Percentiles rank a stretch among this genome's conserved stretches.
Conservation (phyloP, 2,329 filamentous ascomycete species). For the Didymella keratinophila region DNA sequence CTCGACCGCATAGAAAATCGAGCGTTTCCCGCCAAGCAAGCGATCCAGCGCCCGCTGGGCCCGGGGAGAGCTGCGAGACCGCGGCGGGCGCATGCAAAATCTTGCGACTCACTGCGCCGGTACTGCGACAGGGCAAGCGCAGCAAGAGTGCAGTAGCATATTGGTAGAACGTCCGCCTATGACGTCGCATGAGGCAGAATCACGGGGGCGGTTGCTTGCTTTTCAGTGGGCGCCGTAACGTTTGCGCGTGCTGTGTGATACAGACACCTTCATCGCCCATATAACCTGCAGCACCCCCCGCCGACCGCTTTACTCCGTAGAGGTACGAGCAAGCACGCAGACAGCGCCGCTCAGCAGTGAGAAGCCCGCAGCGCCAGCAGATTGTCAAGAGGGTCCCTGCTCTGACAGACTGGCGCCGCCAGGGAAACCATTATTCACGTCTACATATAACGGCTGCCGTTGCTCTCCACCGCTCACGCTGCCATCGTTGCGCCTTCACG, state of each 20-base stretch:
- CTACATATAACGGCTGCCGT: constrained; percentile 27
- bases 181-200: constrained; percentile 20
- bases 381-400: neutral
- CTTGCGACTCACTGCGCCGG: constrained; percentile 15
- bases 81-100: constrained; percentile 14
- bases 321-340: constrained; percentile 15
- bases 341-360: constrained; percentile 10
- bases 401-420: constrained; percentile 17
- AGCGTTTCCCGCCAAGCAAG: constrained; percentile 21
- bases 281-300: constrained; percentile 19
- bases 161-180: constrained; percentile 15
- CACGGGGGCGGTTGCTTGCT: constrained; percentile 27
- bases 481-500: constrained; percentile 25
- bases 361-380: constrained; percentile 1
- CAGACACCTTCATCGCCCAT: constrained; percentile 21
- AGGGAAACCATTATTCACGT: constrained; percentile 27
- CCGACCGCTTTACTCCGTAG: constrained; percentile 27
- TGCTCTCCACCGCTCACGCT: constrained; percentile 23
- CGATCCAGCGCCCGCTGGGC: constrained; percentile 18
- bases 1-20: constrained; percentile 22
- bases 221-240: constrained; percentile 18
- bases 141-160: constrained; percentile 2
- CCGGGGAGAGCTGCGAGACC: constrained; percentile 17
- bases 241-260: constrained; percentile 23
- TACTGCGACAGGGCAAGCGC: constrained; percentile 8